Conservation (phyloP, 805 yeast species). For the Schwanniomyces vanrijiae region DNA sequence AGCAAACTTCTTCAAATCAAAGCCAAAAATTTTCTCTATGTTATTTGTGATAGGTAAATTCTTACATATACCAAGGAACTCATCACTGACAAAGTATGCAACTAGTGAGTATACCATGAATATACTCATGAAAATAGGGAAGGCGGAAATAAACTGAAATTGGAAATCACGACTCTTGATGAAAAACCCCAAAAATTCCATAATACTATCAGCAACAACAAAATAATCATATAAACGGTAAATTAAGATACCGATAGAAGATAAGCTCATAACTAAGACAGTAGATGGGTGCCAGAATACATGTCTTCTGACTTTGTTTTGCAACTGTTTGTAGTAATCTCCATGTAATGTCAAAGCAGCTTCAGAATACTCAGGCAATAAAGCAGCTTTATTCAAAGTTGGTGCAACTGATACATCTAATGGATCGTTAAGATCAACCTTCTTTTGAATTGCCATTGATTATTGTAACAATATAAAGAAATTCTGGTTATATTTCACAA, state of each 20-base stretch:
- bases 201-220: constrained; percentile 26
- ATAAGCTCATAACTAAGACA: background rate
- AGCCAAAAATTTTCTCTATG: constrained; percentile 44
- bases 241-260: constrained; percentile 5
- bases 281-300: constrained; percentile 46
- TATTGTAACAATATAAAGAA: background rate
- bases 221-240: constrained; percentile 30
- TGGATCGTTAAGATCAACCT: constrained; percentile 54
- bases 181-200: constrained; percentile 26
- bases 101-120: constrained; percentile 41
- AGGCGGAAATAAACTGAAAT: constrained; percentile 21
- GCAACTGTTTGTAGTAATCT: constrained; percentile 54
- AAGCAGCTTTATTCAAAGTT: constrained; percentile 46
- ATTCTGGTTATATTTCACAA: no score
- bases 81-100: constrained; percentile 44
- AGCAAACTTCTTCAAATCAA: constrained; percentile 51
- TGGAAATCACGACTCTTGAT: constrained; percentile 22
- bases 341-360: constrained; percentile 65
- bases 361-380: constrained; percentile 58
- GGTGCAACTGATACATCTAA: constrained; percentile 52
- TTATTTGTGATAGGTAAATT: constrained; percentile 22
- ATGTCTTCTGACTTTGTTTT: constrained; percentile 44
- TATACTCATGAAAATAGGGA: constrained; percentile 40
- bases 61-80: constrained; percentile 40
- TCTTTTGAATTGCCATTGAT: constrained; percentile 47